Evolutionary conservation across 2,329 filamentous ascomycete species (phyloP).

Genomic region (Arthrinium phaeospermum): DNA sequence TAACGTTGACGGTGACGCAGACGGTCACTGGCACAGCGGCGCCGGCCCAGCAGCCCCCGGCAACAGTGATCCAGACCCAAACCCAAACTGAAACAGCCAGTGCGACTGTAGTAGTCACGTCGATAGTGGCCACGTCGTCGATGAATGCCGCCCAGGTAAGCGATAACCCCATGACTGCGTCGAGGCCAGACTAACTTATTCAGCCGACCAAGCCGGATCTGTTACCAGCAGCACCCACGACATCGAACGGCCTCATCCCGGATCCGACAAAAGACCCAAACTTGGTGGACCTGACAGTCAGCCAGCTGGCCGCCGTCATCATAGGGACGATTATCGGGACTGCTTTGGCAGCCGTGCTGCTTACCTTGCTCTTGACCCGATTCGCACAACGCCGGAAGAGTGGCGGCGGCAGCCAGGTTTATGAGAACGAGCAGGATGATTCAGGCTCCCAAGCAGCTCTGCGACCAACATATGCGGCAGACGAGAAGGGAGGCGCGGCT

Average conservation of each 20-base stretch:
- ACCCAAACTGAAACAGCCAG: background rate
- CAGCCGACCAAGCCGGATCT: background rate
- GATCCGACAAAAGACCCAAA: background rate
- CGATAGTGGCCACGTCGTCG: background rate
- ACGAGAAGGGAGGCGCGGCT: background rate
- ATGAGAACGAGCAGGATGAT: background rate
- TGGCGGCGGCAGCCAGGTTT: background rate
- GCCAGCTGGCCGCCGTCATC: constrained; percentile 21
- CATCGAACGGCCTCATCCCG: background rate
- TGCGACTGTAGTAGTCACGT: background rate
- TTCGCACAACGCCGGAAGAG: background rate
- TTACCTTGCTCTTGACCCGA: constrained; percentile 2
- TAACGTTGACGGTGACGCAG: constrained; percentile 3
- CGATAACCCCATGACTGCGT: background rate
- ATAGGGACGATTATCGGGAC: constrained; percentile 23
- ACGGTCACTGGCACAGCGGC: background rate
- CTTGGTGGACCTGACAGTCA: constrained; percentile 12
- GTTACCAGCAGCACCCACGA: background rate
- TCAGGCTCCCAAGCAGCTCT: background rate
- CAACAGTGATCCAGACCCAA: background rate
- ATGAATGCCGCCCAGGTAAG: background rate
- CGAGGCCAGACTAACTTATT: constrained; percentile 12
- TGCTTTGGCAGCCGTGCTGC: constrained; percentile 14
- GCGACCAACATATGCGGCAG: background rate
- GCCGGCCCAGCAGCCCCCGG: background rate